Evolutionary conservation across 129 eudicot genomes (phyloP), one percentile per base, ranked within the genome.

Genomic region (Heracleum sosnowskyi): DNA sequence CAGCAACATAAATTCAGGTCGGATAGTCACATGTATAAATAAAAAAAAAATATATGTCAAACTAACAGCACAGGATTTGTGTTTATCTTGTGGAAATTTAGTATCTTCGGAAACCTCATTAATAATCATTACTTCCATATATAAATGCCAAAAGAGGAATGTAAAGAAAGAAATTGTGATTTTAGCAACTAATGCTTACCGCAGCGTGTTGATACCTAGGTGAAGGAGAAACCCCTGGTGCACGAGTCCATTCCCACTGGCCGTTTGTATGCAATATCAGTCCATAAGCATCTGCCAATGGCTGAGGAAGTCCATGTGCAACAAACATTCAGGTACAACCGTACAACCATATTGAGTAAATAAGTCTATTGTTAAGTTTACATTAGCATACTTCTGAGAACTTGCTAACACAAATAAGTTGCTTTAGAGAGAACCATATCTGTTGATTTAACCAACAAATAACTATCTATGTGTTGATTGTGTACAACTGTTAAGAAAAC

Each of bases 231-330:
- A 92, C 95, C 75, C 97, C 97, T 72, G 99, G 99, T 73, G 97
- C 99, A 88, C 89, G 97, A 85, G 99, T 95, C 99, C 99, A 95
- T 79, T 95, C 97, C 99, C 99, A 95, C 79, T 90, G 92, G 68
- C 99, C 99, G 83, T 90, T 95, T 49, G 96, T 89, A 90, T 95
- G 99, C 97, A 92, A 90, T 75, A 92, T 95, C 76, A 95, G 84
- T 80, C 99, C 99, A 90, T 90, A 95, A 74, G 99, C 96, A 89
- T 95, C 99, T 53, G 89, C 94, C 79, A 92, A 79, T 9, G 99
- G 97, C 99, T 94, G 88, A 75, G 84, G 72, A 81, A 60, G 57
- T 42, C 33, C 71, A 88, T 74, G 82, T 68, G 78, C 49, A 77
- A 55, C 12, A 24, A 75, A 28, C 36, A 82, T 15, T 51, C 66